Evolutionary conservation across 805 yeast species (phyloP).

Genomic region (Starmerella stigmatis): DNA sequence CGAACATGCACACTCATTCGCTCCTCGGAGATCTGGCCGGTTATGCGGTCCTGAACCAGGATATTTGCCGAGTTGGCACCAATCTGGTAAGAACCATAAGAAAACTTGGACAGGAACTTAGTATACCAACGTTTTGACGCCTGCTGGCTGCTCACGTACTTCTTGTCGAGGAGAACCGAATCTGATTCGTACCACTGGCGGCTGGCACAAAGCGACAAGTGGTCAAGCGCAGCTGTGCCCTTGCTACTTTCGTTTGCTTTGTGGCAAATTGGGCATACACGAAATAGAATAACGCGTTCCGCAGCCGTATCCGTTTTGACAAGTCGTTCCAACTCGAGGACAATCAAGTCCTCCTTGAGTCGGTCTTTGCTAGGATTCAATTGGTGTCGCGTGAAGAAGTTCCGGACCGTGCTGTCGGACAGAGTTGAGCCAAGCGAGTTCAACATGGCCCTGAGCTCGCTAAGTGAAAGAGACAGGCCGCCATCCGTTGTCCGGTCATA

Average conservation of each 20-base stretch:
- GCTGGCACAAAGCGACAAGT: constrained; percentile 75
- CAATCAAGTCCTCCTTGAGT: constrained; percentile 46
- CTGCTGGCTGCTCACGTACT: constrained; percentile 66
- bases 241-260: constrained; percentile 38
- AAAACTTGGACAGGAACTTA: constrained; percentile 67
- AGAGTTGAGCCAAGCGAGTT: constrained; percentile 52
- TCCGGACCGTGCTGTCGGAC: constrained; percentile 26
- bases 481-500: constrained; percentile 36
- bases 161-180: constrained; percentile 45
- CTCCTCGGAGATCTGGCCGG: constrained; percentile 86
- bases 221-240: constrained; percentile 41
- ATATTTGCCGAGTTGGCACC: constrained; percentile 92
- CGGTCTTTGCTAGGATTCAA: constrained; percentile 32
- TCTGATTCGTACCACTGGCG: constrained; percentile 60
- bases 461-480: constrained; percentile 38
- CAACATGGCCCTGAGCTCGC: constrained; percentile 55
- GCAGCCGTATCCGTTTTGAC: constrained; percentile 22
- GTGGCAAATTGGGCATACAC: constrained; percentile 73
- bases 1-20: constrained; percentile 84
- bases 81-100: constrained; percentile 75
- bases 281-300: constrained; percentile 44
- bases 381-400: constrained; percentile 28
- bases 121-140: constrained; percentile 88
- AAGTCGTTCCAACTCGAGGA: constrained; percentile 40
- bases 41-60: constrained; percentile 78